These are phyloP conservation scores for Aureobasidium sp. DNA, from an alignment of 2,329 filamentous ascomycete species.

Conservation along the genomic window DNA sequence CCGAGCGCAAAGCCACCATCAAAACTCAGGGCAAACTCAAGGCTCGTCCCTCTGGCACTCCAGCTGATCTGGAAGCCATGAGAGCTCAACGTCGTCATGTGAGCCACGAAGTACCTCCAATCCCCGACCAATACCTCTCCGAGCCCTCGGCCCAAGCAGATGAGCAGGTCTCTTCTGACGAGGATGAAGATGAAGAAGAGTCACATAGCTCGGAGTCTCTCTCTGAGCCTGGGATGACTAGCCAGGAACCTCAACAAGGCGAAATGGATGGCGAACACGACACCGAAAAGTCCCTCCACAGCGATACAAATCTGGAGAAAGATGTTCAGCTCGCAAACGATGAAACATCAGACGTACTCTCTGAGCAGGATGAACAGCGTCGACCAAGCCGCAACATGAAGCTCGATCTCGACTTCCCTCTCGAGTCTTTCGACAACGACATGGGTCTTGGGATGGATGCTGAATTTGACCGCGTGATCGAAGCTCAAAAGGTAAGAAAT, in stretches of 20 bases:
- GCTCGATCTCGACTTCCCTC: constrained; percentile 60
- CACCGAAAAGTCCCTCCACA: constrained; percentile 11
- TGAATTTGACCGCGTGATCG: constrained; percentile 92
- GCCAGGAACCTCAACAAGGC: neutral
- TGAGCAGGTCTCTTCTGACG: neutral
- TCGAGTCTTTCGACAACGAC: constrained; percentile 61
- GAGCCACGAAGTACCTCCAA: constrained; percentile 53
- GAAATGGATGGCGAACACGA: neutral
- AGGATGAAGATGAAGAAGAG: neutral
- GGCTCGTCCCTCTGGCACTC: constrained; percentile 79
- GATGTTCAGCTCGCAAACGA: constrained; percentile 9
- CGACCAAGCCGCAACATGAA: constrained; percentile 17
- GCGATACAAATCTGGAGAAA: constrained; percentile 17
- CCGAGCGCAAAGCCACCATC: constrained; percentile 79
- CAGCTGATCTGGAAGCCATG: constrained; percentile 76
- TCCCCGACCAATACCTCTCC: constrained; percentile 24
- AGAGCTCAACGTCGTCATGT: constrained; percentile 70
- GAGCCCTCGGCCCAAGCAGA: neutral
- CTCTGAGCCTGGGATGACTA: constrained; percentile 13
- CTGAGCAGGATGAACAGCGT: neutral
- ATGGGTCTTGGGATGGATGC: constrained; percentile 76
- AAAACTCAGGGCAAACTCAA: constrained; percentile 80
- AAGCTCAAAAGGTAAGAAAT: constrained; percentile 84
- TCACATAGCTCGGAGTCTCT: neutral
- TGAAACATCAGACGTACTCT: neutral